These are phyloP conservation scores for Didymosphaeria variabile DNA, from an alignment of 2,329 filamentous ascomycete genomes.

Conservation along the genomic window DNA sequence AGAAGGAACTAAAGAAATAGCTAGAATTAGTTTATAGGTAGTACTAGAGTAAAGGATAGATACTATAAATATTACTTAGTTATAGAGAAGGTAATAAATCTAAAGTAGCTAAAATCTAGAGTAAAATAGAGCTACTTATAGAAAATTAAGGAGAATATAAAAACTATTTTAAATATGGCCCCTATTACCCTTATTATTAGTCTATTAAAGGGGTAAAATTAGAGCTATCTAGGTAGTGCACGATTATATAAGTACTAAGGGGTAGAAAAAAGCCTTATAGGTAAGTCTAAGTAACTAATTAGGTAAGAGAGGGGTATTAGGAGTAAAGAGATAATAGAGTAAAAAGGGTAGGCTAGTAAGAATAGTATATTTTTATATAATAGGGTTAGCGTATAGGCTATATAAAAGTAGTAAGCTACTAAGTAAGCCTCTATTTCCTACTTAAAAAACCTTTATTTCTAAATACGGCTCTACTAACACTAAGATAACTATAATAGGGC, in stretches of 20 bases:
- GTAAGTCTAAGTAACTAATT: slow-evolving; percentile 23
- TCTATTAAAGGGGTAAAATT: not conserved
- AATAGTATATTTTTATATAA: slow-evolving; percentile 28
- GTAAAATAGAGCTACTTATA: not conserved
- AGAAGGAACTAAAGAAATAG: slow-evolving; percentile 5
- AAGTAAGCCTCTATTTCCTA: slow-evolving; percentile 30
- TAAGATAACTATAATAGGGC: no score
- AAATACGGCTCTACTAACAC: slow-evolving; percentile 12
- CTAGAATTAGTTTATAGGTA: not conserved
- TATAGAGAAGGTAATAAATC: not conserved
- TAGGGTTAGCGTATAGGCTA: slow-evolving; percentile 29
- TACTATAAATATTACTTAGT: slow-evolving; percentile 2
- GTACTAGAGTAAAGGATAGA: slow-evolving; percentile 6
- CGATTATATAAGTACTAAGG: slow-evolving; percentile 24
- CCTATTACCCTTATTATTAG: not conserved
- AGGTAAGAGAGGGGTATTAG: slow-evolving; percentile 15
- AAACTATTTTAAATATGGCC: not conserved
- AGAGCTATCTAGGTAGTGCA: slow-evolving; percentile 15
- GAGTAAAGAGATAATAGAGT: slow-evolving; percentile 25
- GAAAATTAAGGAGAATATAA: not conserved
- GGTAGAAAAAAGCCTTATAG: slow-evolving; percentile 23
- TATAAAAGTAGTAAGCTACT: slow-evolving; percentile 32
- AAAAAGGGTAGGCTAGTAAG: slow-evolving; percentile 24
- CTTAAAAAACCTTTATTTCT: slow-evolving; percentile 29
- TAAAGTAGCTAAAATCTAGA: not conserved